These are phyloP conservation scores for Eucalyptus pauciflora DNA, from an alignment of 345 rosid genomes.

Conservation along the genomic window DNA sequence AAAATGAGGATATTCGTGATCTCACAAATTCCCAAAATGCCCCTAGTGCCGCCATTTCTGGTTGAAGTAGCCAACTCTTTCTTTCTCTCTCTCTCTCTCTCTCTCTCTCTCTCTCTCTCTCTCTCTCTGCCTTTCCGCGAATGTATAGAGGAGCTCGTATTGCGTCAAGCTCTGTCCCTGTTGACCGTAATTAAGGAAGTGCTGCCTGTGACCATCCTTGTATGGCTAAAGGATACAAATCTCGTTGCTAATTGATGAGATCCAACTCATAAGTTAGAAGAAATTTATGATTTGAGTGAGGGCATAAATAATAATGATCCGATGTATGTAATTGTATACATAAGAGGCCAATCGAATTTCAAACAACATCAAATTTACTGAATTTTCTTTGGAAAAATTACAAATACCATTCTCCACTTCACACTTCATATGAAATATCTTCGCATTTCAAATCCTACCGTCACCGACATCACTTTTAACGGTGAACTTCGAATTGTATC, in stretches of 20 bases:
- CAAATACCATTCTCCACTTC: neutral
- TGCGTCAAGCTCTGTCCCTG: neutral
- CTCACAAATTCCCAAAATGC: neutral
- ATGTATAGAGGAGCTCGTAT: neutral
- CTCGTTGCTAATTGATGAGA: neutral
- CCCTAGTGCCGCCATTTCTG: neutral
- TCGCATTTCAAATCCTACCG: neutral
- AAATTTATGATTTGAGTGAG: neutral
- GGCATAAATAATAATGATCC: neutral
- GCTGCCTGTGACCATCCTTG: neutral
- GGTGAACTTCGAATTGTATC: neutral
- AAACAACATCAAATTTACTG: neutral
- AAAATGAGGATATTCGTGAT: neutral
- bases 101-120: neutral
- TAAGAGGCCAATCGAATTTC: neutral
- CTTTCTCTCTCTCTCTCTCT: neutral
- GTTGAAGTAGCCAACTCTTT: neutral
- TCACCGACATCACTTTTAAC: neutral
- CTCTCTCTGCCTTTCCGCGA: neutral
- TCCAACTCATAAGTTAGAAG: neutral
- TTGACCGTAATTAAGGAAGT: neutral
- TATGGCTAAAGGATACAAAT: neutral
- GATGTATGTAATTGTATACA: neutral
- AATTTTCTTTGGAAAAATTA: neutral
- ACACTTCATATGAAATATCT: neutral